Evolutionary conservation across 495 filamentous ascomycete genomes (phyloP).

Genomic region (Annulohypoxylon maeteangense): DNA sequence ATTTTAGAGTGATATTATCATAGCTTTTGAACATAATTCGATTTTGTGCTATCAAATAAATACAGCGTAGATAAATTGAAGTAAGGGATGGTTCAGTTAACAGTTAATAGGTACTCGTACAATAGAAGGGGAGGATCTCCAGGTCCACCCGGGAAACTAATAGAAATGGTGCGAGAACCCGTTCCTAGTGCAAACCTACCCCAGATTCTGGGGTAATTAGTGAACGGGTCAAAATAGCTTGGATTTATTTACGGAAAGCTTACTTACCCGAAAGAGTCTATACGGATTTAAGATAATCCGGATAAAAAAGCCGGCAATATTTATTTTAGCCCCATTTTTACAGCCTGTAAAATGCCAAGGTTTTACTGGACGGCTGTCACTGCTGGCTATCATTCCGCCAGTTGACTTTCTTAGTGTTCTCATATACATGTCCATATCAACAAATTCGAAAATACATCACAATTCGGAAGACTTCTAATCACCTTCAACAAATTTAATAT

Average conservation of each 20-base stretch:
- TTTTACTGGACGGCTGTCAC: neutral
- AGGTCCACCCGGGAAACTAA: constrained; percentile 18
- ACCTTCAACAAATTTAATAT: neutral
- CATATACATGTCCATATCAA: neutral
- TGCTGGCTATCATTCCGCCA: constrained; percentile 11
- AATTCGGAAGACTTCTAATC: neutral
- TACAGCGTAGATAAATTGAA: neutral
- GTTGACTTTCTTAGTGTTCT: constrained; percentile 13
- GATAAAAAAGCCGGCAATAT: neutral
- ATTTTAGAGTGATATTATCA: constrained; percentile 11
- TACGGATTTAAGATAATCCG: constrained; percentile 16
- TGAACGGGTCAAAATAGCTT: neutral
- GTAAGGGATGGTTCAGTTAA: neutral
- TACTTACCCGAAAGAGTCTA: neutral
- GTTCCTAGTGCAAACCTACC: constrained; percentile 11
- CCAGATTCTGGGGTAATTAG: constrained; percentile 35
- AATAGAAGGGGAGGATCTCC: neutral
- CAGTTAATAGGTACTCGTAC: neutral
- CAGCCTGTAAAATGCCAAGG: neutral
- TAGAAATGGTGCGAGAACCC: neutral
- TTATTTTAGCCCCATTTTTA: neutral
- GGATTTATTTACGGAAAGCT: neutral
- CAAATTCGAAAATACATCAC: neutral
- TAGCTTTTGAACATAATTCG: neutral
- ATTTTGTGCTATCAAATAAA: neutral